Evolutionary conservation across 2,329 filamentous ascomycete genomes (phyloP).

Genomic region (Podosphaera fusca): DNA sequence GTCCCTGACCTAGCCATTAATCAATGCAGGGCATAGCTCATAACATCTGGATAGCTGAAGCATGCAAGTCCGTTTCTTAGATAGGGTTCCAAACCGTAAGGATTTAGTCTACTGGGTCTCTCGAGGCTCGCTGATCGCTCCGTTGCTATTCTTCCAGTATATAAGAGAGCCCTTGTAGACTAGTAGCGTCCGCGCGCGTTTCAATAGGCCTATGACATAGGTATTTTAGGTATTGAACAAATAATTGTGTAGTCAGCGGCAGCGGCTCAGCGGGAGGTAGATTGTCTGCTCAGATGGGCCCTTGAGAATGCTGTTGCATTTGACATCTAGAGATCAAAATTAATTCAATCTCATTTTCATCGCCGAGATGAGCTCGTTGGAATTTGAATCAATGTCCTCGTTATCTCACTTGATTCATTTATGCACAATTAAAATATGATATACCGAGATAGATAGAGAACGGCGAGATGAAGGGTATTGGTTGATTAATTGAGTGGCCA

Average conservation of each 20-base stretch:
- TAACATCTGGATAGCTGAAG: no score
- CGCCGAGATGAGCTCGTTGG: not conserved
- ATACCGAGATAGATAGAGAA: no score
- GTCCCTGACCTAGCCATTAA: no score
- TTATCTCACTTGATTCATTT: no score
- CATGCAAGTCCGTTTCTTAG: no score
- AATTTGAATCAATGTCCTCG: not conserved
- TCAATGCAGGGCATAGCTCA: no score
- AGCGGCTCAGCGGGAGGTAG: not conserved
- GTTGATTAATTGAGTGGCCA: no score
- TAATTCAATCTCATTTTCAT: not conserved
- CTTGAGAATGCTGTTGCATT: not conserved
- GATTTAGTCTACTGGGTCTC: no score
- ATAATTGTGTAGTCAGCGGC: not conserved
- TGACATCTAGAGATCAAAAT: not conserved
- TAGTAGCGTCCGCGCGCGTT: not conserved
- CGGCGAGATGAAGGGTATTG: no score
- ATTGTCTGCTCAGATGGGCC: not conserved
- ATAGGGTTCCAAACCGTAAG: no score
- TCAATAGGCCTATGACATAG: no score
- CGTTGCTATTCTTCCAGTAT: not conserved
- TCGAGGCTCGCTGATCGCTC: not conserved
- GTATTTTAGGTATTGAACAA: not conserved
- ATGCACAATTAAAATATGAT: no score
- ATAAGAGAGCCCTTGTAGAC: not conserved